phyloP scores from a whole-genome alignment of 2,329 filamentous ascomycete genomes.

The Capronia americana region DNA sequence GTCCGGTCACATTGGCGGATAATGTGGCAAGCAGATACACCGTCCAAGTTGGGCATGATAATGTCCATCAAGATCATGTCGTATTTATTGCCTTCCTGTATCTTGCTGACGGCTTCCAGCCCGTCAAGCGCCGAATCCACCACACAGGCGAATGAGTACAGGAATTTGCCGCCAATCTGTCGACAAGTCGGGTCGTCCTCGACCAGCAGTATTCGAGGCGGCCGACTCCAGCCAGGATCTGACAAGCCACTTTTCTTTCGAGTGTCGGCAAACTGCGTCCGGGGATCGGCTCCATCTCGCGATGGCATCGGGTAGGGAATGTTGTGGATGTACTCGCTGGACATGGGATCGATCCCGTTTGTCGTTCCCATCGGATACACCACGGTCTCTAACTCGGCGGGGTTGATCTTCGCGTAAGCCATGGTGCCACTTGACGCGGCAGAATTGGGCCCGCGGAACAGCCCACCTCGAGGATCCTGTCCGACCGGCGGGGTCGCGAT shows the following conservation, averaged over 20 bases:
- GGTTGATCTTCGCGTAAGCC: conserved; percentile 55
- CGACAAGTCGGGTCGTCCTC: conserved; percentile 77
- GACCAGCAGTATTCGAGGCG: conserved; percentile 84
- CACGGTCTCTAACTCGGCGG: conserved; percentile 69
- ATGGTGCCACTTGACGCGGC: conserved; percentile 58
- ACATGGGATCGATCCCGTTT: conserved; percentile 93
- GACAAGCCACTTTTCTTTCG: conserved; percentile 67
- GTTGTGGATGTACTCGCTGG: conserved; percentile 91
- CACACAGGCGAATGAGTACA: conserved; percentile 68
- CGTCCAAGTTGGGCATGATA: conserved; percentile 96
- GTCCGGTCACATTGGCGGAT: conserved; percentile 85
- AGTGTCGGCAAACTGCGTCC: conserved; percentile 56
- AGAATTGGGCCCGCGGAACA: conserved; percentile 53
- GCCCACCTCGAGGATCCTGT: conserved; percentile 56
- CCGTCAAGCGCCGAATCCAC: conserved; percentile 79
- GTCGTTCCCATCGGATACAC: conserved; percentile 92
- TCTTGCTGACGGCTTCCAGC: conserved; percentile 87
- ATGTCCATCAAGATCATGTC: conserved; percentile 87
- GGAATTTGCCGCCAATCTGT: conserved; percentile 70
- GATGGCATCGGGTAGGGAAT: conserved; percentile 80
- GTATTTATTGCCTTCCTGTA: conserved; percentile 70
- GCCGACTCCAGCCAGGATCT: conserved; percentile 69
- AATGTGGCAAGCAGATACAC: conserved; percentile 90
- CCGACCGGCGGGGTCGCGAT: conserved; percentile 22
- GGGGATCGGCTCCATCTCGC: conserved; percentile 46